These are phyloP conservation scores for Lecanosticta acicola DNA, from an alignment of 2,329 filamentous ascomycete genomes.

Conservation along the genomic window DNA sequence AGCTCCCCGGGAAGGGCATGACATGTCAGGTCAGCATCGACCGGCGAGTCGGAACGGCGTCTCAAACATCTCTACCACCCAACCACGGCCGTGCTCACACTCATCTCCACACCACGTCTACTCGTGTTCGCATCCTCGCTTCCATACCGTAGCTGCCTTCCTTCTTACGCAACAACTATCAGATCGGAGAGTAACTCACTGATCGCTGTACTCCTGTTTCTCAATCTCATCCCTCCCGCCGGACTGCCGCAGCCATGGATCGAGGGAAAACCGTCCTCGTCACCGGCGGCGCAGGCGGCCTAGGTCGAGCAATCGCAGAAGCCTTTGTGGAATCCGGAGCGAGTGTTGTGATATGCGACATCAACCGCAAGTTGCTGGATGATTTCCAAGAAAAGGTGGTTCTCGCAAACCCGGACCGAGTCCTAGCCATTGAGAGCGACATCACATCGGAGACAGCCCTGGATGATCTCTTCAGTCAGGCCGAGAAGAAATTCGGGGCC, in stretches of 20 bases:
- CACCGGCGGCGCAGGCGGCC: conserved; percentile 31
- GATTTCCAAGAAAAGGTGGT: conserved; percentile 28
- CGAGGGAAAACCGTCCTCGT: conserved; percentile 31
- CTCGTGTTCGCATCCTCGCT: too few relatives aligned
- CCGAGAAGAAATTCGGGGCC: conserved; percentile 38
- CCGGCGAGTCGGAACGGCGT: too few relatives aligned
- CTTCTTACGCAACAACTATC: too few relatives aligned
- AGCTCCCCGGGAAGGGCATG: too few relatives aligned
- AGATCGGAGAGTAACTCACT: too few relatives aligned
- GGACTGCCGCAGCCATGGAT: conserved; percentile 3
- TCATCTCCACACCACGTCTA: too few relatives aligned
- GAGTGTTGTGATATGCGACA: conserved; percentile 35
- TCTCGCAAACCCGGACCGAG: conserved; percentile 19
- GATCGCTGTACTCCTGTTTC: too few relatives aligned
- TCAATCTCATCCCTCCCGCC: too few relatives aligned
- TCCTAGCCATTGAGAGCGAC: conserved; percentile 34
- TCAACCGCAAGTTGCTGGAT: conserved; percentile 29
- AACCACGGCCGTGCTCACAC: too few relatives aligned
- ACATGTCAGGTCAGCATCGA: too few relatives aligned
- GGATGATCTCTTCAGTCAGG: conserved; percentile 35
- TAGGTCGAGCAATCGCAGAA: conserved; percentile 32
- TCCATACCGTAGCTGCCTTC: too few relatives aligned
- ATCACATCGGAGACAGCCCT: conserved; percentile 36
- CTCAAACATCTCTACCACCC: too few relatives aligned
- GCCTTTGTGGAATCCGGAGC: conserved; percentile 30